These are phyloP conservation scores for Citrullus mucosospermus DNA, from an alignment of 306 rosid genomes.

Conservation along the genomic window DNA sequence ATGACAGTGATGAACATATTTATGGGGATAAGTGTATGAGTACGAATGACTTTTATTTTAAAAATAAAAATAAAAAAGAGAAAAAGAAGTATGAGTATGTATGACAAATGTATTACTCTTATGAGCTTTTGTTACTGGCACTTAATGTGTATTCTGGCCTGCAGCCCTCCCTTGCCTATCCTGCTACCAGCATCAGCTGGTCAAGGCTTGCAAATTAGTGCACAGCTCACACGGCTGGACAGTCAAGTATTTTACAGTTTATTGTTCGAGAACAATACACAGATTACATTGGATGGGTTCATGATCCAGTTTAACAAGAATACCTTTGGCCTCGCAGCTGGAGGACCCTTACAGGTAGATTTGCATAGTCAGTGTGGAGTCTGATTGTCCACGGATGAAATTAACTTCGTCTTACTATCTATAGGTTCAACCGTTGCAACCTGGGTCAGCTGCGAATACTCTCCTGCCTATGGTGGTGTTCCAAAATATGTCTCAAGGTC, in stretches of 20 bases:
- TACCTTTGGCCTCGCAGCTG: slow-evolving; percentile 90
- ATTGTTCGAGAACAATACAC: slow-evolving; percentile 76
- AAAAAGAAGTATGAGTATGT: not conserved
- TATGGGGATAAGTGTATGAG: not conserved
- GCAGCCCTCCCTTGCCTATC: slow-evolving; percentile 82
- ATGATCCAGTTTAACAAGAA: slow-evolving; percentile 99
- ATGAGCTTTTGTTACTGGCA: slow-evolving; percentile 4
- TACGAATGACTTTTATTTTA: not conserved
- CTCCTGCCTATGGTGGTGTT: slow-evolving; percentile 86
- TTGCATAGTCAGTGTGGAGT: not conserved
- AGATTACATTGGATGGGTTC: slow-evolving; percentile 77
- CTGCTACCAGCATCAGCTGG: slow-evolving; percentile 70
- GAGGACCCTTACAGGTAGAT: slow-evolving; percentile 76
- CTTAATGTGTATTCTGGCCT: slow-evolving; percentile 19
- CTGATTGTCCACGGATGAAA: not conserved
- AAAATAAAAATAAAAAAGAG: no score
- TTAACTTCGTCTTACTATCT: slow-evolving; percentile 8
- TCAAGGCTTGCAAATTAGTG: slow-evolving; percentile 97
- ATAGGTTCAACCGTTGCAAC: slow-evolving; percentile 76
- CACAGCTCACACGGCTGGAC: slow-evolving; percentile 59
- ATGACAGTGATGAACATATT: not conserved
- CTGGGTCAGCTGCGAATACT: slow-evolving; percentile 54
- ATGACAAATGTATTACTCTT: not conserved
- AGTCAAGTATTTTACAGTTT: slow-evolving; percentile 78
- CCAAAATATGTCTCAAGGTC: slow-evolving; percentile 95